Base-by-base conservation (phyloP, 2,329 filamentous ascomycete species). In the Colletotrichum tamarilloi region DNA sequence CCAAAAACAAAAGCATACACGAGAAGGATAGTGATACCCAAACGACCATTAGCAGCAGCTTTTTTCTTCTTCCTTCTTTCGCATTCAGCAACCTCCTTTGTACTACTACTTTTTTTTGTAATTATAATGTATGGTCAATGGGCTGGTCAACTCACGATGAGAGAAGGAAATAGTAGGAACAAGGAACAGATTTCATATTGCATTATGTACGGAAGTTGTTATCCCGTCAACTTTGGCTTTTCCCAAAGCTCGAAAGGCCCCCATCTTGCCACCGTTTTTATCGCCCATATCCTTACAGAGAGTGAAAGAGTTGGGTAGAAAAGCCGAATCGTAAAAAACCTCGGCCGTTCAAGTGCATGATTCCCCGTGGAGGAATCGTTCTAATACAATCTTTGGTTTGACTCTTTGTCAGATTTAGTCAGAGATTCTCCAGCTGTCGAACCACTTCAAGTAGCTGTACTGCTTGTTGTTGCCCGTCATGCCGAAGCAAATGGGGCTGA, bases 381-480 rank as follows among this genome's bases (percentile, higher is more conserved):
- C 24, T 30, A 19, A 52, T 58, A 56, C 42, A 57, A 30, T 35
- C 32, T 35, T 35, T 35, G 32, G 32, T 5, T 35, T 35, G 32
- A 35, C 11, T 35, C 32, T 35, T 35, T 35, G 32, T 62, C 9
- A 14, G n/a, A 58, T 19, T 58, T 70, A 75, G 73, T 97, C 94
- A 57, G 92, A 91, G 78, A 98, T 93, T 80, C 91, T 92, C 96
- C 96, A 99, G 76, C 86, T 91, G 76, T 92, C 90, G 77, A 98
- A 93, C 97, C 97, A 99, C 87, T 95, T 97, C 86, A 99, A 87
- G 86, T 98, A 95, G 78, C 87, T 89, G 90, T 96, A 99, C 81
- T 98, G 87, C 83, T 90, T 89, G 85, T 94, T 95, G 74, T 90
- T 86, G 16, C 97, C 97, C 71, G 92, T 92, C 94, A 99, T 99